These are phyloP conservation scores for Diospyros lotus DNA, from an alignment of 148 eudicot genomes.

Conservation along the genomic window DNA sequence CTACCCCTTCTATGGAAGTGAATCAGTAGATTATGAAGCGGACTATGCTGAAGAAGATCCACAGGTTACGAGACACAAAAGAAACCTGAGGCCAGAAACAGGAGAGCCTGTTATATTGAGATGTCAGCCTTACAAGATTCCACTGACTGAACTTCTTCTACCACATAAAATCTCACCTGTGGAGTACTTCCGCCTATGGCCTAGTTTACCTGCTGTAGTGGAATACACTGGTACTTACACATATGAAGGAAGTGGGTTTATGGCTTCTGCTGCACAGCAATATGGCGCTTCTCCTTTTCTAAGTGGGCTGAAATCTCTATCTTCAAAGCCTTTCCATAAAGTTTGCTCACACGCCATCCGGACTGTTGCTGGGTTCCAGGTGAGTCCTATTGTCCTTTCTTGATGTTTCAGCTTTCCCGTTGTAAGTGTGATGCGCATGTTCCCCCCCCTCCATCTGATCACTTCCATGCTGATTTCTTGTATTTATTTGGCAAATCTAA, in stretches of 20 bases:
- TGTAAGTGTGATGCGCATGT: background rate
- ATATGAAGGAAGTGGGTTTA: constrained; percentile 97
- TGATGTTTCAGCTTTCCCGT: background rate
- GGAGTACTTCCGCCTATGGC: constrained; percentile 95
- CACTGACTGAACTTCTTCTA: constrained; percentile 85
- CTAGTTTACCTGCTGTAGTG: constrained; percentile 94
- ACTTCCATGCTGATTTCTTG: no score
- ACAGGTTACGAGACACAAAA: constrained; percentile 67
- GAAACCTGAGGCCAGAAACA: constrained; percentile 60
- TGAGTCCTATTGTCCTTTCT: constrained; percentile 10
- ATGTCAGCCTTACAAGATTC: constrained; percentile 97
- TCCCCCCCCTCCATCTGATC: background rate
- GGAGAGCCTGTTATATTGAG: constrained; percentile 94
- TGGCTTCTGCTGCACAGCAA: constrained; percentile 97
- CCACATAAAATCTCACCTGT: constrained; percentile 97
- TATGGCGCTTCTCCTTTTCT: constrained; percentile 93
- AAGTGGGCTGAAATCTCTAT: constrained; percentile 76
- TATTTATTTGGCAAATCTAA: background rate
- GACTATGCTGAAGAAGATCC: constrained; percentile 82
- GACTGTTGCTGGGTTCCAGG: constrained; percentile 97
- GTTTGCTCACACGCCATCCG: constrained; percentile 96
- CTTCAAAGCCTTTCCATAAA: constrained; percentile 92
- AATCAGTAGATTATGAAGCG: constrained; percentile 52
- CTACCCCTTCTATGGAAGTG: constrained; percentile 74
- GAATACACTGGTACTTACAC: constrained; percentile 91